Percentiles rank a stretch among this genome's conserved stretches.
Conservation (phyloP, 1,284 basidiomycete species). For the Inonotus hispidus region DNA sequence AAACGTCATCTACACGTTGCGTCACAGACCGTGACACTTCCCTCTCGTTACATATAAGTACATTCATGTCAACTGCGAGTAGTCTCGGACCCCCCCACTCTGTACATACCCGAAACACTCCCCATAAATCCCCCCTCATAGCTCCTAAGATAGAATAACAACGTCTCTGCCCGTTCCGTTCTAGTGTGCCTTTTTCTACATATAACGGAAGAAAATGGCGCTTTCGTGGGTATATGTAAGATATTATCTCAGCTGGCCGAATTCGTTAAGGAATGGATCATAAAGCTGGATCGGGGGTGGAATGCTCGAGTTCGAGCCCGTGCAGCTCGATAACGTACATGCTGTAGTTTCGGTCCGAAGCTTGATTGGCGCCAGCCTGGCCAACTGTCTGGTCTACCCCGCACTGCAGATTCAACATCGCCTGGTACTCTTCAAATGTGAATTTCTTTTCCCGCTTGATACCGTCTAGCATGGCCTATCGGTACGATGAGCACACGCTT, state of each 20-base stretch:
- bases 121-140: no score
- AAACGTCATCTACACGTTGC: no score
- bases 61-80: no score
- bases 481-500: conserved; percentile 3
- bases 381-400: conserved; percentile 60
- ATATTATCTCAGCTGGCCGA: not conserved
- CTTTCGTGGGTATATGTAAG: not conserved
- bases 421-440: conserved; percentile 87
- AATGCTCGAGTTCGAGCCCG: conserved; percentile 63
- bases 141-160: no score
- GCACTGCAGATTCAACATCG: conserved; percentile 84
- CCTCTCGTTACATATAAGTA: no score
- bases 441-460: conserved; percentile 63
- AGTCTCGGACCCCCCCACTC: no score
- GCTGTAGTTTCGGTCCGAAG: conserved; percentile 65
- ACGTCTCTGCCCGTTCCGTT: no score
- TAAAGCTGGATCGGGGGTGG: conserved; percentile 17
- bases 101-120: no score
- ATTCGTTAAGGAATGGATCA: not conserved
- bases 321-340: conserved; percentile 81
- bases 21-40: no score
- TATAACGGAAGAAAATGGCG: not conserved
- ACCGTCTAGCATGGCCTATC: conserved; percentile 67
- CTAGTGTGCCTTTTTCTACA: no score
- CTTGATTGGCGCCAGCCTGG: conserved; percentile 44